Conservation (phyloP, 352 stramenopile genomes). For the Globisporangium okanoganense region DNA sequence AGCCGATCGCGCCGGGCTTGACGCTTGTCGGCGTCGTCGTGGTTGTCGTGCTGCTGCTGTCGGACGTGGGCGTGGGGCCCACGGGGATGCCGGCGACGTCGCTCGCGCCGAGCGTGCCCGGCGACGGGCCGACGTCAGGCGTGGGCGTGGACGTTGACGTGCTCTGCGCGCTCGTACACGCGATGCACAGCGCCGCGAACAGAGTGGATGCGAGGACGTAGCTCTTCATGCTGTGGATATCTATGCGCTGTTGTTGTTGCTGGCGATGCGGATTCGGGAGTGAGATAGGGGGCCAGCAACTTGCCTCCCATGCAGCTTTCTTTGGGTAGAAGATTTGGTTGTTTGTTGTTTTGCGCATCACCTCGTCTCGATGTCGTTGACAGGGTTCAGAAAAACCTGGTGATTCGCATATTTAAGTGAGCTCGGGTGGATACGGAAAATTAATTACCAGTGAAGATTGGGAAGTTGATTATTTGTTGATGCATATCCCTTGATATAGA, state of each 20-base stretch:
- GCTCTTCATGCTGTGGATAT: slow-evolving; percentile 9
- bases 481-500: background rate
- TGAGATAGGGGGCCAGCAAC: background rate
- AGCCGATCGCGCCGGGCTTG: slow-evolving; percentile 9
- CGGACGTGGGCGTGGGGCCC: slow-evolving; percentile 14
- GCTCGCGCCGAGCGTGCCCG: slow-evolving; percentile 15
- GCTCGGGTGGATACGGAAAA: background rate
- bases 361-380: background rate
- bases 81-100: slow-evolving; percentile 18
- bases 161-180: slow-evolving; percentile 9
- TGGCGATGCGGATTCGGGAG: background rate
- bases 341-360: too few species aligned
- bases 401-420: background rate
- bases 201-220: background rate
- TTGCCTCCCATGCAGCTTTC: background rate
- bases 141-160: slow-evolving; percentile 1
- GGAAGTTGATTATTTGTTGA: too few species aligned
- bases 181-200: background rate
- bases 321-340: background rate
- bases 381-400: background rate
- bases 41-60: slow-evolving; percentile 7
- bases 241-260: background rate
- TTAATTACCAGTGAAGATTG: too few species aligned
- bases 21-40: slow-evolving; percentile 2
- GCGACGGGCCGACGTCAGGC: slow-evolving; percentile 2